Percentiles rank a stretch among this genome's conserved stretches.
These are phyloP conservation scores for Diddensiella caesifluorescens DNA, from an alignment of 805 yeast species.

Conservation along the genomic window DNA sequence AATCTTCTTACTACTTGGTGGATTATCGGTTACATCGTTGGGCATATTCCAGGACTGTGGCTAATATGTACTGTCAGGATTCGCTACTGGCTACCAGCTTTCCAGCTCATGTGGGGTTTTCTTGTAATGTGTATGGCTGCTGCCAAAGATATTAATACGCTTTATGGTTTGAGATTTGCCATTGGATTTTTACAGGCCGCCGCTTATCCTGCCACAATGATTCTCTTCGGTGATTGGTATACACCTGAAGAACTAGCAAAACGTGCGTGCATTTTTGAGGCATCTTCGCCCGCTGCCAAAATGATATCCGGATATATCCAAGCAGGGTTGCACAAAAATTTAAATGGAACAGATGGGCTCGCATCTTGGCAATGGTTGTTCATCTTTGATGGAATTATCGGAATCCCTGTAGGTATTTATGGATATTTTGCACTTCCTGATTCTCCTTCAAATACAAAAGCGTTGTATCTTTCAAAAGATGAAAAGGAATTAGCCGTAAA, in stretches of 20 bases:
- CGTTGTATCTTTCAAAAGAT: too few species aligned
- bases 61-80: too few species aligned
- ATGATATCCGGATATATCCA: conserved; percentile 49
- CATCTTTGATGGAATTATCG: conserved; percentile 32
- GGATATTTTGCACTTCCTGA: conserved; percentile 17
- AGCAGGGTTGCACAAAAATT: conserved; percentile 38
- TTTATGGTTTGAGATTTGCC: conserved; percentile 45
- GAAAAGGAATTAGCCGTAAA: too few species aligned
- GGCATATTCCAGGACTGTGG: conserved; percentile 62
- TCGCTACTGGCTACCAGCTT: conserved; percentile 54
- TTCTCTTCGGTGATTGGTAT: conserved; percentile 38
- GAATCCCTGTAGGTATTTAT: conserved; percentile 11
- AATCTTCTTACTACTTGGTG: conserved; percentile 49
- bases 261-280: conserved; percentile 32
- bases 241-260: conserved; percentile 33
- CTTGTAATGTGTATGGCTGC: conserved; percentile 23
- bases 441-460: too few species aligned
- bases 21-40: conserved; percentile 58
- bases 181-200: conserved; percentile 46
- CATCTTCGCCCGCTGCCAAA: conserved; percentile 43
- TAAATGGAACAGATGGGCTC: conserved; percentile 40
- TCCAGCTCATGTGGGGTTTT: conserved; percentile 34
- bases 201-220: conserved; percentile 39
- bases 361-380: conserved; percentile 66
- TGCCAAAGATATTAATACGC: conserved; percentile 31